Conservation (phyloP, 148 eudicot genomes). For the Rhododendron ovatum region DNA sequence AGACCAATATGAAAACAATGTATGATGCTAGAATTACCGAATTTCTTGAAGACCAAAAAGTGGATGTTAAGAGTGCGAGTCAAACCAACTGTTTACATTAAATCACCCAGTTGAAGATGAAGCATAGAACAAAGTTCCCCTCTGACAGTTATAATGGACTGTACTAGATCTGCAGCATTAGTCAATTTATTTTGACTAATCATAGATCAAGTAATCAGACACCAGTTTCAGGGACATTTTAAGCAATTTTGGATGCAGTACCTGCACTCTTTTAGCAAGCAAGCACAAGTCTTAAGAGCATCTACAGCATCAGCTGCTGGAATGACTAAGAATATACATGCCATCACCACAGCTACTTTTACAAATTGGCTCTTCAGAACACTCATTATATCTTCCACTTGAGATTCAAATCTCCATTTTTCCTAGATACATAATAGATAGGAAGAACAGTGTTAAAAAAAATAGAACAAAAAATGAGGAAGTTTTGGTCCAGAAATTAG, state of each 20-base stretch:
- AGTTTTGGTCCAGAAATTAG: neutral
- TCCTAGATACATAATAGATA: slow-evolving; percentile 21
- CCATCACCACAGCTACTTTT: slow-evolving; percentile 47
- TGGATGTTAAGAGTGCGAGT: neutral
- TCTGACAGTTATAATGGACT: neutral
- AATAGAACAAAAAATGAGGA: neutral
- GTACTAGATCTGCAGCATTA: neutral
- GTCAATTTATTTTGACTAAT: neutral
- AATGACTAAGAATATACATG: slow-evolving; percentile 54
- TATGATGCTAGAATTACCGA: neutral
- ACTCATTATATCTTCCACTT: slow-evolving; percentile 13
- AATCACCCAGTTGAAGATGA: neutral
- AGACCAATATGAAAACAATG: neutral
- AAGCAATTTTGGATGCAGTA: slow-evolving; percentile 21
- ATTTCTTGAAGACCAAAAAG: neutral
- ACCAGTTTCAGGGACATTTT: neutral
- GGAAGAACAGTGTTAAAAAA: neutral
- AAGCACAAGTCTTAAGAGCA: slow-evolving; percentile 87
- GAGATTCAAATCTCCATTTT: slow-evolving; percentile 15
- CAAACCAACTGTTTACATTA: neutral
- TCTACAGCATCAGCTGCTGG: slow-evolving; percentile 91
- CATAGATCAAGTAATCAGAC: slow-evolving; percentile 4
- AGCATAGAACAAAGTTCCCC: neutral
- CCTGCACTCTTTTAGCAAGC: slow-evolving; percentile 98
- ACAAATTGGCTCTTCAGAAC: slow-evolving; percentile 31